These are phyloP conservation scores for Peltaster fructicola DNA, from an alignment of 2,329 filamentous ascomycete genomes.

Conservation along the genomic window DNA sequence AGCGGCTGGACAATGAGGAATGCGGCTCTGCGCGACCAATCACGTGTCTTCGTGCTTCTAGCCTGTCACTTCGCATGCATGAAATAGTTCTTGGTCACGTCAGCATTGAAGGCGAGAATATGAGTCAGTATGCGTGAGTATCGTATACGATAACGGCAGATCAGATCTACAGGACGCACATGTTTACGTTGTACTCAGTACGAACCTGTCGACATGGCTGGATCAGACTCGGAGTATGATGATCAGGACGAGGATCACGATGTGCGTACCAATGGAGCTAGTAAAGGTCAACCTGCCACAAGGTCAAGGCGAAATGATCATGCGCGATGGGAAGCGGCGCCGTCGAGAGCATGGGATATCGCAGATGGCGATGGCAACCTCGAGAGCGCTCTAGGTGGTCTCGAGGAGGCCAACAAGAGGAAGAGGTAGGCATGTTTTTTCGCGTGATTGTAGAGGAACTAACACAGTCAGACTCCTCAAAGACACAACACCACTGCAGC, in stretches of 20 bases:
- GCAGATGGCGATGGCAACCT: constrained; percentile 19
- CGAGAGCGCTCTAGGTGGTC: constrained; percentile 17
- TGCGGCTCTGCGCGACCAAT: too few relatives aligned
- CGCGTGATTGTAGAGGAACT: constrained; percentile 1
- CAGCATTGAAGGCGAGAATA: too few relatives aligned
- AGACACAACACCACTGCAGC: constrained; percentile 87
- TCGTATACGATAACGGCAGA: too few relatives aligned
- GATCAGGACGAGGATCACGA: constrained; percentile 12
- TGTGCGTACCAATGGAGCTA: constrained; percentile 5
- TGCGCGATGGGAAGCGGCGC: constrained; percentile 19
- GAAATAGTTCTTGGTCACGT: too few relatives aligned
- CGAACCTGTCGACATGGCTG: too few relatives aligned
- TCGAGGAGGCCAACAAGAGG: constrained; percentile 20
- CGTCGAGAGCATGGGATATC: constrained; percentile 15
- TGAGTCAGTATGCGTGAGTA: too few relatives aligned
- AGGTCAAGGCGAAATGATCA: constrained; percentile 13
- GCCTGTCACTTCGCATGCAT: too few relatives aligned
- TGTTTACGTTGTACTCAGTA: constrained; percentile 1
- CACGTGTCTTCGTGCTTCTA: too few relatives aligned
- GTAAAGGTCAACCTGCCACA: too few relatives aligned
- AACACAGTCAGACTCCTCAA: constrained; percentile 47
- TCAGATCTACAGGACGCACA: too few relatives aligned
- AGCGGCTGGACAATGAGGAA: too few relatives aligned
- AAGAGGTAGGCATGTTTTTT: constrained; percentile 10
- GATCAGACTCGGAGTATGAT: constrained; percentile 15